phyloP scores from a whole-genome alignment of 352 stramenopile species.

The Blastocystis sp. region DNA sequence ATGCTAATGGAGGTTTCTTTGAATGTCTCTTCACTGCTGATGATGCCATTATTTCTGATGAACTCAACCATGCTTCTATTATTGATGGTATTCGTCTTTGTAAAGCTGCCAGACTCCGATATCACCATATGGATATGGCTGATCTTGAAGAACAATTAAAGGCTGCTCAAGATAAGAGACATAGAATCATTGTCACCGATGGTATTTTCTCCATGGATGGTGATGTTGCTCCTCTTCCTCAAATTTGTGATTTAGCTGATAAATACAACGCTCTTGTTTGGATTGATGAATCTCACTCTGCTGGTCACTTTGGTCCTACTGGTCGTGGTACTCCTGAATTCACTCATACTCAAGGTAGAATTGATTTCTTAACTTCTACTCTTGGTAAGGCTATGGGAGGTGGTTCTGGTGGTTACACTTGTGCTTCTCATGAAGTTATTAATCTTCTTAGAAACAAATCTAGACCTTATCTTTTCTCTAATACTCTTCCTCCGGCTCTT shows the following conservation, averaged over 20 bases:
- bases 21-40: slow-evolving; percentile 61
- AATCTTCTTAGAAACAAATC: slow-evolving; percentile 66
- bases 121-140: slow-evolving; percentile 71
- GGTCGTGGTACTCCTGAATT: slow-evolving; percentile 71
- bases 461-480: slow-evolving; percentile 73
- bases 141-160: slow-evolving; percentile 68
- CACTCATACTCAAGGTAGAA: slow-evolving; percentile 60
- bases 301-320: slow-evolving; percentile 69
- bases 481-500: slow-evolving; percentile 69
- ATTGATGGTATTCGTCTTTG: slow-evolving; percentile 75
- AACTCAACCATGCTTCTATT: slow-evolving; percentile 71
- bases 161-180: slow-evolving; percentile 63
- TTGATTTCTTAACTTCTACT: slow-evolving; percentile 78
- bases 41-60: slow-evolving; percentile 71
- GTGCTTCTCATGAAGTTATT: slow-evolving; percentile 56
- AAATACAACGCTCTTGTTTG: slow-evolving; percentile 74
- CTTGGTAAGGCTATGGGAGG: slow-evolving; percentile 72
- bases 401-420: slow-evolving; percentile 65
- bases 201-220: slow-evolving; percentile 82
- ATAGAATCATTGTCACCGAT: slow-evolving; percentile 69
- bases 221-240: slow-evolving; percentile 64
- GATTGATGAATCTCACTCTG: slow-evolving; percentile 75
- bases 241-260: slow-evolving; percentile 65
- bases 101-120: slow-evolving; percentile 70
- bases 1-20: slow-evolving; percentile 73